Conservation (phyloP, 495 filamentous ascomycete species). For the Cryomyces antarcticus region DNA sequence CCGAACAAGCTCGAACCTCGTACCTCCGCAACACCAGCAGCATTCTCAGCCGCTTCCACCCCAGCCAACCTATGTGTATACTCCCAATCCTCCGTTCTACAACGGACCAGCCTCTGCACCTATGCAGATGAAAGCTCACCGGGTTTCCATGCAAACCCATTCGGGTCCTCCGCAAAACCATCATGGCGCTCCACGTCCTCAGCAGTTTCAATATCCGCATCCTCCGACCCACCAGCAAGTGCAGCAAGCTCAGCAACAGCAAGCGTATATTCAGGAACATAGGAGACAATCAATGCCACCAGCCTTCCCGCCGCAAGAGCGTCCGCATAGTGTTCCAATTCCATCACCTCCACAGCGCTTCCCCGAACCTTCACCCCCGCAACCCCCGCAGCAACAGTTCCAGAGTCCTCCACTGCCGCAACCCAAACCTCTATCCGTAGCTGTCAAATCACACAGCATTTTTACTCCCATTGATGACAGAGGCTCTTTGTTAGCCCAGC, state of each 20-base stretch:
- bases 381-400: constrained; percentile 22
- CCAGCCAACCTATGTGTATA: constrained; percentile 64
- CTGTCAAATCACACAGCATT: constrained; percentile 69
- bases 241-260: constrained; percentile 36
- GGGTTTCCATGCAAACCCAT: no score
- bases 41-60: constrained; percentile 39
- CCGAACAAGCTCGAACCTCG: constrained; percentile 55
- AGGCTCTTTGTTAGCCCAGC: constrained; percentile 67
- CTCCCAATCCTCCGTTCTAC: constrained; percentile 71
- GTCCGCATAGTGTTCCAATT: no score
- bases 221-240: constrained; percentile 20
- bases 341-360: constrained; percentile 24
- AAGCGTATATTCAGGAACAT: constrained; percentile 49
- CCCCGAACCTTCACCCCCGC: constrained; percentile 16
- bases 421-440: constrained; percentile 41
- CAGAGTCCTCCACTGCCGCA: constrained; percentile 27
- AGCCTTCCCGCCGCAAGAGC: constrained; percentile 24
- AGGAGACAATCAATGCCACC: constrained; percentile 40
- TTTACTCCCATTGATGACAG: constrained; percentile 94
- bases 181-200: constrained; percentile 7
- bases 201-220: not conserved
- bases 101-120: constrained; percentile 42
- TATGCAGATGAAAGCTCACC: constrained; percentile 22
- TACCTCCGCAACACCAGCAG: constrained; percentile 34
- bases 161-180: constrained; percentile 3